These are phyloP conservation scores for Aspergillus sp. DNA, from an alignment of 2,329 filamentous ascomycete genomes.

Conservation along the genomic window DNA sequence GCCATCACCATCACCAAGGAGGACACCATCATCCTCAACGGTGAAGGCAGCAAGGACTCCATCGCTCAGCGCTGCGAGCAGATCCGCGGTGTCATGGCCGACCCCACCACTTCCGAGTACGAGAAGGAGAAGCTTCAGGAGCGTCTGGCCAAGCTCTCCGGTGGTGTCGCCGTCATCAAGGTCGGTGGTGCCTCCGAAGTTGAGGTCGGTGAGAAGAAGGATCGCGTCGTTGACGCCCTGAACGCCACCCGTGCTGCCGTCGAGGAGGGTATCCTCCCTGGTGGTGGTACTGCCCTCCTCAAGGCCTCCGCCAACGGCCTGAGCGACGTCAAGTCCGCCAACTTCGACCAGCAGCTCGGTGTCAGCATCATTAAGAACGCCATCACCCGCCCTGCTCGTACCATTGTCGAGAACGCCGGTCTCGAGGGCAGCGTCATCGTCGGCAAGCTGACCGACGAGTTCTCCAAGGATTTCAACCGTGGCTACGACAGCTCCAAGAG, in stretches of 20 bases:
- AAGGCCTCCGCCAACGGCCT: constrained; percentile 94
- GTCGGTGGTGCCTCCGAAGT: constrained; percentile 97
- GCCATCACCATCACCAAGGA: constrained; percentile 99
- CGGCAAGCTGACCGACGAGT: constrained; percentile 97
- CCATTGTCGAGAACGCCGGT: constrained; percentile 96
- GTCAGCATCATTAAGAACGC: constrained; percentile 97
- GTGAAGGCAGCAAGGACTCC: constrained; percentile 88
- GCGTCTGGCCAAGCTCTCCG: constrained; percentile 97
- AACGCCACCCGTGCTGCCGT: constrained; percentile 98
- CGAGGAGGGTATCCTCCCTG: constrained; percentile 97
- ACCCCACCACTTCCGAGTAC: constrained; percentile 94
- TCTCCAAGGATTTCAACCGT: constrained; percentile 89
- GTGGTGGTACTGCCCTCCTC: constrained; percentile 95
- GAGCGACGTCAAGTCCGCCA: constrained; percentile 75
- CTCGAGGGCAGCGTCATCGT: constrained; percentile 94
- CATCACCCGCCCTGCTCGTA: constrained; percentile 91
- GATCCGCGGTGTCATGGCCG: constrained; percentile 93
- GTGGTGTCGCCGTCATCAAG: constrained; percentile 99
- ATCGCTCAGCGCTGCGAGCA: constrained; percentile 97
- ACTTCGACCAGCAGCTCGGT: constrained; percentile 99
- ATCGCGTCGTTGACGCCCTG: constrained; percentile 95
- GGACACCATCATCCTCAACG: constrained; percentile 98
- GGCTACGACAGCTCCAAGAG: constrained; percentile 95
- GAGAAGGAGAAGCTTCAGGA: constrained; percentile 99
- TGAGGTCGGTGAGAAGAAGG: constrained; percentile 99